These are phyloP conservation scores for Logfia minima DNA, from an alignment of 129 eudicot genomes.

Conservation along the genomic window DNA sequence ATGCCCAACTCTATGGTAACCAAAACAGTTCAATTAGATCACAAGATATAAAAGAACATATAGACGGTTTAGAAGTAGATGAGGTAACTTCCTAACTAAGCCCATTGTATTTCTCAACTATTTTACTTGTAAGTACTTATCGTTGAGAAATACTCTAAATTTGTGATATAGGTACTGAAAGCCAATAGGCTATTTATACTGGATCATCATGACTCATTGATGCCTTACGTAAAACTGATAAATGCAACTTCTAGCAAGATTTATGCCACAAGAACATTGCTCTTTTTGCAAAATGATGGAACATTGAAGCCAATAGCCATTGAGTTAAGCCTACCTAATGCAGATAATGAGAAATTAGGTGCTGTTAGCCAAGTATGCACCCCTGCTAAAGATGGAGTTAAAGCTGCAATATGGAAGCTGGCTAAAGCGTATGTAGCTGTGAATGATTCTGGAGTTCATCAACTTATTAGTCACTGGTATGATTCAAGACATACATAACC, in stretches of 20 bases:
- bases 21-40: constrained; percentile 45
- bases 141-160: background rate
- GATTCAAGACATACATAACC: background rate
- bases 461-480: constrained; percentile 53
- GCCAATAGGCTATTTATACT: constrained; percentile 42
- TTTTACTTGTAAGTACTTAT: background rate
- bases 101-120: too few species aligned
- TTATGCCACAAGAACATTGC: constrained; percentile 54
- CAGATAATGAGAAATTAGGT: constrained; percentile 32
- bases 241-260: constrained; percentile 39
- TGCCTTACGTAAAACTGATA: constrained; percentile 45
- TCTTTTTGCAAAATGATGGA: constrained; percentile 41
- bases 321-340: constrained; percentile 54
- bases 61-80: constrained; percentile 43
- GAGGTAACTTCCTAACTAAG: constrained; percentile 27
- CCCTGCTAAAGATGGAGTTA: constrained; percentile 42
- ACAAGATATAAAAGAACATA: constrained; percentile 32
- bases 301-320: constrained; percentile 56
- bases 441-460: constrained; percentile 57
- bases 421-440: constrained; percentile 54
- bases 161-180: constrained; percentile 35
- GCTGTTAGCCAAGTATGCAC: constrained; percentile 37
- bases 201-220: constrained; percentile 47
- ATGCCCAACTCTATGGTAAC: constrained; percentile 42
- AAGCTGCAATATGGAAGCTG: constrained; percentile 48